Base-by-base conservation (phyloP, 208 protist species). In the Crithidia expoeki region DNA sequence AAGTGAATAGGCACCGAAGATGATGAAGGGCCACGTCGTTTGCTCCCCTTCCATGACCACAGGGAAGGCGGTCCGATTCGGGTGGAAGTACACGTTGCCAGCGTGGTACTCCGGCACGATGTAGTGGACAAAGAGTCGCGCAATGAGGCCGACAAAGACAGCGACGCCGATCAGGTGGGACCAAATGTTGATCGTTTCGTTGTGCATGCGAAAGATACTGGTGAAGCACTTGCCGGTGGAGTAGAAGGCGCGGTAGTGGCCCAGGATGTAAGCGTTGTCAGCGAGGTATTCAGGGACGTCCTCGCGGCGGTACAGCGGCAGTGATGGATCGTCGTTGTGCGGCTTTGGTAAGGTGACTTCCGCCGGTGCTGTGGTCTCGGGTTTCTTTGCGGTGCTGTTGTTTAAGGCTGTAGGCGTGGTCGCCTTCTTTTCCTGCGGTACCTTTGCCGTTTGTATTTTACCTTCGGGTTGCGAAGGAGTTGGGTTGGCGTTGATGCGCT, bases 171-270 rank as follows among this genome's bases (percentile, higher is more conserved):
- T 16, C n/a, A 87, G 71, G 75, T 96, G 92, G 0, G 84, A 88
- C 88, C 87, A 95, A 21, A 96, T 74, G 63, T 96, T 96, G 47
- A 94, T 61, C 21, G 89, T 89, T 63, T 96, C 92, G 74, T 96
- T 96, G 79, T 96, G 92, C 74, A 90, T 69, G 19, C 74, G 63
- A 52, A 93, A 78, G 2, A 95, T 52, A 38, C 90, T 95, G 5
- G 68, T 61, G 19, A 95, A n/a, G 40, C 79, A 86, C 76, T 77
- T 73, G 19, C 23, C 25, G 0, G 82, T 85, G 1, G 74, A 81
- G 72, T 95, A 95, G 66, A 86, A 83, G 49, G 79, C 79, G 17
- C 90, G 80, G 77, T 95, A 95, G 32, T 85, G 79, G 0, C 61
- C 67, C 1, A 76, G 62, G 33, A 95, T 88, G 75, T 80, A 88